Conservation (phyloP, 2,329 filamentous ascomycete genomes). For the Fusarium nygamai region DNA sequence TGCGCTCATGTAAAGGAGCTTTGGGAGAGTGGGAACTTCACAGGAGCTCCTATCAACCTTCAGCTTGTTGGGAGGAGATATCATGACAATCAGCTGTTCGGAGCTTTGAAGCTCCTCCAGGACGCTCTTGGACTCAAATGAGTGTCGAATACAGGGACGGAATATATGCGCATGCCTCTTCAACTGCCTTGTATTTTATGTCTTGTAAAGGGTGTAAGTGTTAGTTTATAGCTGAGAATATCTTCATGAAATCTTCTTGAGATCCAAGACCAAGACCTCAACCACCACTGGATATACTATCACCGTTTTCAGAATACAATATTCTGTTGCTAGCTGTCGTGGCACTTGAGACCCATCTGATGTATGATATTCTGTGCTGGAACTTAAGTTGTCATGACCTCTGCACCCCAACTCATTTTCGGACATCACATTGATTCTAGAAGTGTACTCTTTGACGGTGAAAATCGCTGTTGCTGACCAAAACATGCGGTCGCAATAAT, state of each 20-base stretch:
- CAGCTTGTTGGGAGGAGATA: not conserved
- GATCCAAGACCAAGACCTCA: fast-evolving
- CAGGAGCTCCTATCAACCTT: not conserved
- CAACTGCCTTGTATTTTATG: not conserved
- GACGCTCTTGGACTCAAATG: not conserved
- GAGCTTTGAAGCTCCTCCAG: not conserved
- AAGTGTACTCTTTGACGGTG: not conserved
- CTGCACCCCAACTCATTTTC: not conserved
- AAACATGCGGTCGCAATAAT: not conserved
- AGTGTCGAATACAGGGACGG: fast-evolving
- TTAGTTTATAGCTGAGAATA: not conserved
- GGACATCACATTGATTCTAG: not conserved
- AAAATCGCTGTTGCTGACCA: not conserved
- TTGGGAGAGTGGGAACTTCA: not conserved
- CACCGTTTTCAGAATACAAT: too few relatives aligned
- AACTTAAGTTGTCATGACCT: not conserved
- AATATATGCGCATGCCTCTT: too few relatives aligned
- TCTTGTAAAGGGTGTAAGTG: too few relatives aligned
- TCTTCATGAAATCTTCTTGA: too few relatives aligned
- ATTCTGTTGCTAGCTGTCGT: too few relatives aligned
- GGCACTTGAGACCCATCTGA: too few relatives aligned
- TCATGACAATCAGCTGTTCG: not conserved
- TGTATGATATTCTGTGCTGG: not conserved
- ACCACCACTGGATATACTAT: too few relatives aligned
- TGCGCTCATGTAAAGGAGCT: not conserved